Evolutionary conservation across 2,329 filamentous ascomycete genomes (phyloP).

Genomic region (Plectosphaerella plurivora): DNA sequence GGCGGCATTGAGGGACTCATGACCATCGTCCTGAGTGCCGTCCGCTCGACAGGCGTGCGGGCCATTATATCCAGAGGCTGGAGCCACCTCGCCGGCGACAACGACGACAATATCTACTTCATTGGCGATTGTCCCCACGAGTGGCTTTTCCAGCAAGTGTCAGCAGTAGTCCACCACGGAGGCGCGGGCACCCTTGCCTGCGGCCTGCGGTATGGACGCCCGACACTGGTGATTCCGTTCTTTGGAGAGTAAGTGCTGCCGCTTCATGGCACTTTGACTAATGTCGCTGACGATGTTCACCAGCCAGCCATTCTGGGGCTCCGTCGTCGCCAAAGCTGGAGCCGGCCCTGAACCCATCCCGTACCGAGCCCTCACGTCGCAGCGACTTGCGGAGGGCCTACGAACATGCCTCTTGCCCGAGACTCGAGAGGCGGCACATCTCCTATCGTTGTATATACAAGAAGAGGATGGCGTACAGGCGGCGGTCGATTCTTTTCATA

Average conservation of each 20-base stretch:
- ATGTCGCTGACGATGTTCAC: not conserved
- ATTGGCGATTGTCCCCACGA: slow-evolving; percentile 10
- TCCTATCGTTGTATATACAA: slow-evolving; percentile 8
- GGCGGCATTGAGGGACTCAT: slow-evolving; percentile 51
- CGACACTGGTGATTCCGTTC: slow-evolving; percentile 8
- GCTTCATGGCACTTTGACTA: too few species aligned
- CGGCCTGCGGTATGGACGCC: slow-evolving; percentile 7
- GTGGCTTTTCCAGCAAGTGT: slow-evolving; percentile 10
- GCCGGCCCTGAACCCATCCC: slow-evolving; percentile 10
- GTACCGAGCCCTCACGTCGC: slow-evolving; percentile 8
- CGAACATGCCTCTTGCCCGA: slow-evolving; percentile 4
- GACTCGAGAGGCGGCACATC: slow-evolving; percentile 3
- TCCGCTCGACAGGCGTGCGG: slow-evolving; percentile 4
- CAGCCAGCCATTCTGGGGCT: slow-evolving; percentile 11
- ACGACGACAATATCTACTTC: slow-evolving; percentile 5
- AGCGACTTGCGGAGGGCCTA: slow-evolving; percentile 7
- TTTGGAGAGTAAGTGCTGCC: slow-evolving; percentile 8
- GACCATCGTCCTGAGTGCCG: not conserved
- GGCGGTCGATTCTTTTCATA: slow-evolving; percentile 8
- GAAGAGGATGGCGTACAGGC: slow-evolving; percentile 7
- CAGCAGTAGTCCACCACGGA: slow-evolving; percentile 9
- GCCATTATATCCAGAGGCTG: slow-evolving; percentile 10
- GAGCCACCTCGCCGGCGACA: slow-evolving; percentile 6
- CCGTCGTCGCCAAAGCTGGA: slow-evolving; percentile 9
- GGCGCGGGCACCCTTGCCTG: slow-evolving; percentile 9